Conservation (phyloP, 2,329 filamentous ascomycete genomes). For the Reticulascus tulasneorum region DNA sequence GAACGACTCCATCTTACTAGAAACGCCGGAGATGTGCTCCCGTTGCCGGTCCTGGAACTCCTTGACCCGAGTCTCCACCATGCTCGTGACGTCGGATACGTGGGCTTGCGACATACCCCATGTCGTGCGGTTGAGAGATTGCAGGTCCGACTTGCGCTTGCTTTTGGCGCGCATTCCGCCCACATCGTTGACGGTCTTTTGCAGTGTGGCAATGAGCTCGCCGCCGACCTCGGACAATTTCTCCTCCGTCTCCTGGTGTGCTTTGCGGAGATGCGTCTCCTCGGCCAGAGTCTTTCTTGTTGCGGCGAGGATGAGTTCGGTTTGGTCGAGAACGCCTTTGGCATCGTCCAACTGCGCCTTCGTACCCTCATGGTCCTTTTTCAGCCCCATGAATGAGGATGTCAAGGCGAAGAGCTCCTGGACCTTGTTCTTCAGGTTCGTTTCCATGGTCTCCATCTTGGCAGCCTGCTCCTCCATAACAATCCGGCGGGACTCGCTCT, state of each 20-base stretch:
- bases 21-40: conserved; percentile 63
- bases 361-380: conserved; percentile 83
- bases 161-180: conserved; percentile 82
- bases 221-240: conserved; percentile 70
- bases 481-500: conserved; percentile 89
- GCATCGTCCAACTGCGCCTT: conserved; percentile 71
- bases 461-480: conserved; percentile 88
- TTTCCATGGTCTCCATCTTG: conserved; percentile 88
- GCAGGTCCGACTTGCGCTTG: conserved; percentile 77
- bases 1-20: conserved; percentile 70
- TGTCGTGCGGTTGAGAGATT: conserved; percentile 69
- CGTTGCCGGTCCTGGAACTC: conserved; percentile 71
- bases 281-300: conserved; percentile 75
- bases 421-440: conserved; percentile 85
- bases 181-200: conserved; percentile 75
- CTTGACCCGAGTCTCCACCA: conserved; percentile 72
- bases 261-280: conserved; percentile 74
- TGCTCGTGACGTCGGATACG: conserved; percentile 70
- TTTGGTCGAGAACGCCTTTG: conserved; percentile 78
- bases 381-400: conserved; percentile 80
- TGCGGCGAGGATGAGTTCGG: conserved; percentile 74
- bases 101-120: conserved; percentile 76
- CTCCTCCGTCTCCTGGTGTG: conserved; percentile 80
- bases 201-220: conserved; percentile 73
- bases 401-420: conserved; percentile 87